Conservation (phyloP, 2,329 filamentous ascomycete species). For the Pseudopyrenochaeta lycopersici region DNA sequence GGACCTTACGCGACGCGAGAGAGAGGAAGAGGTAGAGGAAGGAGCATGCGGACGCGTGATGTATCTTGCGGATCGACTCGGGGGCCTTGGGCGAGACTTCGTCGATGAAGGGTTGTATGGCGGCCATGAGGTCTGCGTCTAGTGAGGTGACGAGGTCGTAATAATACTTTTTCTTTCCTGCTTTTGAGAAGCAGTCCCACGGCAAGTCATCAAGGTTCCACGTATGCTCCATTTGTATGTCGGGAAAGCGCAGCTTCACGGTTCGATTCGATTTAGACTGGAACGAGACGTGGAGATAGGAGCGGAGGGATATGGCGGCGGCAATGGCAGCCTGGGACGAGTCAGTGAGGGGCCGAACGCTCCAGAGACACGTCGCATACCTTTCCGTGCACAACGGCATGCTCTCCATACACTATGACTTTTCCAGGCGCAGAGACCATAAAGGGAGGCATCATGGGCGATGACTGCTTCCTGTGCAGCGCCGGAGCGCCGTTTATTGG, state of each 20-base stretch:
- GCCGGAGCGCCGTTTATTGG: constrained; percentile 21
- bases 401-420: constrained; percentile 97
- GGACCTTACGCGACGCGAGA: constrained; percentile 79
- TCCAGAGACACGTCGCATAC: constrained; percentile 53
- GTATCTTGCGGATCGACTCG: constrained; percentile 81
- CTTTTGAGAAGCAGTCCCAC: constrained; percentile 81
- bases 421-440: constrained; percentile 99
- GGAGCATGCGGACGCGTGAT: constrained; percentile 79
- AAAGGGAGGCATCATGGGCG: constrained; percentile 82
- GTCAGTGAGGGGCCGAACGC: constrained; percentile 23
- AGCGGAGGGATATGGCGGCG: constrained; percentile 91
- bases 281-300: constrained; percentile 94
- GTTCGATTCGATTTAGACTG: constrained; percentile 91
- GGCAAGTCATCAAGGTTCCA: constrained; percentile 95
- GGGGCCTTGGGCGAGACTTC: constrained; percentile 72
- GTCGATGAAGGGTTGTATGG: constrained; percentile 80
- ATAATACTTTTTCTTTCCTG: constrained; percentile 92
- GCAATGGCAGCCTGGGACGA: constrained; percentile 81
- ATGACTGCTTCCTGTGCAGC: constrained; percentile 51
- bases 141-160: constrained; percentile 83
- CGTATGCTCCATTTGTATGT: constrained; percentile 87
- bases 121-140: constrained; percentile 81
- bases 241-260: constrained; percentile 87
- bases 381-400: constrained; percentile 97
- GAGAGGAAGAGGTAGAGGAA: constrained; percentile 96